Base-by-base conservation (phyloP, 371 early-diverging fungal species). In the Lichtheimia ornata region DNA sequence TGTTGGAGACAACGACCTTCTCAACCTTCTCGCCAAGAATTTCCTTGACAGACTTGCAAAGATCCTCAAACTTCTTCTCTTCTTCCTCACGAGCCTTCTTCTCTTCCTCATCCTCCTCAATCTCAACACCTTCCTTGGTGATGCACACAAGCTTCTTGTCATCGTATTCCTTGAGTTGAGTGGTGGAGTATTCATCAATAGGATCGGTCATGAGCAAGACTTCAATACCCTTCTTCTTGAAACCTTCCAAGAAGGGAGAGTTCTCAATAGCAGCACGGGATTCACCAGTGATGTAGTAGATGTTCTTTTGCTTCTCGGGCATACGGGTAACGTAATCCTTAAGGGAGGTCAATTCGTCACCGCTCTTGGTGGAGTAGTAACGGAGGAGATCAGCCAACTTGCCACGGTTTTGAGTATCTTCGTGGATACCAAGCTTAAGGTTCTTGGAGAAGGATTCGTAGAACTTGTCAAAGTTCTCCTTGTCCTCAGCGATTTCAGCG, bases 251-350 rank as follows among this genome's bases (percentile, higher is more conserved):
- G 93, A 97, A 99, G 50, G 99, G 99, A 66, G 95, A 92, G 81
- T 93, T 93, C 81, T 97, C 97, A 56, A 99, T 95, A 41, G 95
- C 94, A 66, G 91, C 86, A 69, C 92, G 90, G 76, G 91, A 91
- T 80, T 97, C 94, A 66, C 99, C 99, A 61, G 99, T 99, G 84
- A 99, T 93, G 88, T 97, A 97, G 91, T 95, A 95, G 77, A 94
- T 94, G 80, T 87, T 87, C 88, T 93, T 77, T 63, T 83, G 94
- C 66, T 84, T 87, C 72, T 90, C 85, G 71, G 83, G 84, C 92
- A 94, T 94, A 64, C 90, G 84, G 22, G 81, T 82, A 24, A 91
- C 81, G 72, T 96, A 96, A 61, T 88, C 92, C 64, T 90, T 89
- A 53, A 96, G 77, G 14, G 88, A 84, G 55, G 77, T 76, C 63